Evolutionary conservation across 352 stramenopile species (phyloP).

Genomic region (Globisporangium spiculum): DNA sequence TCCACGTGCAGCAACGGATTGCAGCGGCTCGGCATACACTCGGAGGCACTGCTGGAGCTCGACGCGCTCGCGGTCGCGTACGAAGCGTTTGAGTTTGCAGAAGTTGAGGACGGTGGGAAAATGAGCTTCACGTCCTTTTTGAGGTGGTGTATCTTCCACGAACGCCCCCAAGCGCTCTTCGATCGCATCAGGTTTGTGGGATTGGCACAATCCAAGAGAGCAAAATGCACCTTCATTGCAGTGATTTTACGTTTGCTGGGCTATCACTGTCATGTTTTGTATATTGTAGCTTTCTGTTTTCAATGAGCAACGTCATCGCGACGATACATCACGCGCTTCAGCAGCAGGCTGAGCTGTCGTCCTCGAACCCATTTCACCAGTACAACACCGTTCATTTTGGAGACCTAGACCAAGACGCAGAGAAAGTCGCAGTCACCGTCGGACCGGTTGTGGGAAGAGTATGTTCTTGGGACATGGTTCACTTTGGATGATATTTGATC

Average conservation of each 20-base stretch:
- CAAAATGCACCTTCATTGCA: neutral
- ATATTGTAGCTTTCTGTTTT: conserved; percentile 41
- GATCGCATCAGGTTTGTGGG: conserved; percentile 38
- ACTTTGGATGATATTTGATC: neutral
- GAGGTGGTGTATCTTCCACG: conserved; percentile 67
- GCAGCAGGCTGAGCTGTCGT: conserved; percentile 12
- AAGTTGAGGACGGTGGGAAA: conserved; percentile 57
- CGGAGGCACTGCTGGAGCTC: conserved; percentile 27
- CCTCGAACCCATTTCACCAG: conserved; percentile 21
- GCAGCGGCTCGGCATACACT: conserved; percentile 28
- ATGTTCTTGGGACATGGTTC: neutral
- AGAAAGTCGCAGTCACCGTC: conserved; percentile 30
- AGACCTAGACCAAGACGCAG: conserved; percentile 10
- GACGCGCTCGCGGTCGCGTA: conserved; percentile 59
- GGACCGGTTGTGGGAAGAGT: conserved; percentile 42
- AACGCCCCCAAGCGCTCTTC: conserved; percentile 51
- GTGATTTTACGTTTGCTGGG: neutral
- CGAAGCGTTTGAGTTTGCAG: conserved; percentile 67
- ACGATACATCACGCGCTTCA: conserved; percentile 31
- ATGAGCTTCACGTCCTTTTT: conserved; percentile 67
- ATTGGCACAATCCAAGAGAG: neutral
- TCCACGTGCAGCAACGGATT: conserved; percentile 48
- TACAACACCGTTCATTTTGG: conserved; percentile 39
- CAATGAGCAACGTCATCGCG: conserved; percentile 31
- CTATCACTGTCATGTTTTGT: neutral